Evolutionary conservation across 305 asterid species (phyloP), one percentile per base, ranked within the genome.

Genomic region (Withania somnifera): DNA sequence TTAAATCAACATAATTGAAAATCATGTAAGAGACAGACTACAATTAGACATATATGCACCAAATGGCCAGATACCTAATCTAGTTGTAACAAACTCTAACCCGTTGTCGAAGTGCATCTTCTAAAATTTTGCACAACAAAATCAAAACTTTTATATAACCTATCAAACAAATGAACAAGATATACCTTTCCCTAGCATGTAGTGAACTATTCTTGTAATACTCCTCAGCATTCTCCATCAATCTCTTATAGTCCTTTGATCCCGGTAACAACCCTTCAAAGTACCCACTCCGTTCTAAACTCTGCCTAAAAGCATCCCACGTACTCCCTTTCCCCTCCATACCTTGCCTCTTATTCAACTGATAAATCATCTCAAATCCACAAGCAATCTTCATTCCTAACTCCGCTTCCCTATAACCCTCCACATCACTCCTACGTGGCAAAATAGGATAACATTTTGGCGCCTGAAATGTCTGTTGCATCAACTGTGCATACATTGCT

Each of bases 341-440:
- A 50, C 97, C 95, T 63, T 89, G 90, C 87, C 82, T 93, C 90
- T 89, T 95, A 77, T 90, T 92, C 86, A 87, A 56, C 84, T 94
- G 98, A 87, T 92, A 95, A 88, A 95, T 90, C 97, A 95, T 95
- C 87, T 94, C 99, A 82, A 95, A 87, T 60, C 99, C 98, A 88
- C 99, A 95, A 20, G 93, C 78, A 80, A 93, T 92, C 89, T 95
- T 95, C 97, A 95, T 92, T 54, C 97, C 98, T 7, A 94, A 86
- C 86, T 95, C 98, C 13, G 97, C 96, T 89, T 94, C 97, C 89
- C 88, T 32, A 80, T 87, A 94, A 67, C 85, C 91, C 64, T 86
- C 88, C 2, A 89, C 82, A 82, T 92, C 94, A 76, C 89, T 85
- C 86, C 92, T 92, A 34, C 84, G 88, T 0, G 97, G 98, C 96